phyloP scores from a whole-genome alignment of 352 stramenopile genomes.

The Globisporangium nagaii region DNA sequence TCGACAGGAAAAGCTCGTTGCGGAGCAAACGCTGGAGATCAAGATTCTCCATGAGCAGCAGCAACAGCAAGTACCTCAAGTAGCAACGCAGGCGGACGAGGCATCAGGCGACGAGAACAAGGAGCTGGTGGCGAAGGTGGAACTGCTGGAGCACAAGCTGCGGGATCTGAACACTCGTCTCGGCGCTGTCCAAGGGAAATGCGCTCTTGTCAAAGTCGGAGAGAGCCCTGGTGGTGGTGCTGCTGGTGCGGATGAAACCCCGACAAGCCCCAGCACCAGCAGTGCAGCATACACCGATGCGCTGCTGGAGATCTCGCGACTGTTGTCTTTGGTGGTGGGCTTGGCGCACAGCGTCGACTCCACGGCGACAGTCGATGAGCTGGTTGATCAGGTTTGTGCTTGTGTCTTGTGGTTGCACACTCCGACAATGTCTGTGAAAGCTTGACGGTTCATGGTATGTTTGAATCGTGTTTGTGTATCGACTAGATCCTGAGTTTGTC shows the following conservation, averaged over 20 bases:
- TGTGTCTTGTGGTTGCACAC: no score
- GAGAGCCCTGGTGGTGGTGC: neutral
- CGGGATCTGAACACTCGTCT: slow-evolving; percentile 9
- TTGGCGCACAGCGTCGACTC: slow-evolving; percentile 3
- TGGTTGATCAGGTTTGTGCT: slow-evolving; percentile 15
- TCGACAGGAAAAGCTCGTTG: neutral
- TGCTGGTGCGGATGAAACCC: neutral
- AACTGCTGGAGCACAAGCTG: slow-evolving; percentile 12
- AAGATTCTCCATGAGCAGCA: slow-evolving; percentile 1
- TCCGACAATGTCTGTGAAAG: neutral
- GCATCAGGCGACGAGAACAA: neutral
- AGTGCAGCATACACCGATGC: neutral
- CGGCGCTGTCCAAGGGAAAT: slow-evolving; percentile 1
- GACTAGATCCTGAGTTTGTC: slow-evolving; percentile 13
- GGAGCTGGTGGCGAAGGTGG: slow-evolving; percentile 2
- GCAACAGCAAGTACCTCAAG: neutral
- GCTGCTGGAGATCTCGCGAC: slow-evolving; percentile 14
- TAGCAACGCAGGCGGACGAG: neutral
- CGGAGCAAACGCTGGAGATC: slow-evolving; percentile 5
- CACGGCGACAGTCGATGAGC: slow-evolving; percentile 7
- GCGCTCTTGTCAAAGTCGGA: neutral
- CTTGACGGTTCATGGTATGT: neutral
- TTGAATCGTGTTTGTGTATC: neutral
- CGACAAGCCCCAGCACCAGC: neutral
- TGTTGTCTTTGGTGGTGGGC: slow-evolving; percentile 6